phyloP scores from a whole-genome alignment of 345 rosid genomes.

The Camelina neglecta region DNA sequence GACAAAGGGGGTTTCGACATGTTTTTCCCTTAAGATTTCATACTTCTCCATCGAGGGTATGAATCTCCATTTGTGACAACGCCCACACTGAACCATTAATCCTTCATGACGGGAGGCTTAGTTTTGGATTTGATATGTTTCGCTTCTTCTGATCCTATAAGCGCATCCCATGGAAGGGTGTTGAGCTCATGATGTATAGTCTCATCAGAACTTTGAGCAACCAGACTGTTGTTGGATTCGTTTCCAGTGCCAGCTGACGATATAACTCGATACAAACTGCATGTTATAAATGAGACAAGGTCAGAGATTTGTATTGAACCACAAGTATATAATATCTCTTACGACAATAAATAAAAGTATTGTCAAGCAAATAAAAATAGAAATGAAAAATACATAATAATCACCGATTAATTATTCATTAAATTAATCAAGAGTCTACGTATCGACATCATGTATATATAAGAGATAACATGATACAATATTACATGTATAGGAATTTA shows the following conservation, averaged over 20 bases:
- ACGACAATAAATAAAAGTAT: too few species aligned
- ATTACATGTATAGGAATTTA: too few species aligned
- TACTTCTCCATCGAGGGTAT: slow-evolving; percentile 87
- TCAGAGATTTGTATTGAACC: neutral
- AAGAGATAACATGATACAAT: too few species aligned
- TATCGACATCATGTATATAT: too few species aligned
- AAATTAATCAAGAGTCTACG: too few species aligned
- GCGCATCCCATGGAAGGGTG: neutral
- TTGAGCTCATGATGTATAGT: neutral
- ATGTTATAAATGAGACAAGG: neutral
- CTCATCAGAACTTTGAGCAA: neutral
- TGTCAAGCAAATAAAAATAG: too few species aligned
- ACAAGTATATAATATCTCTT: too few species aligned
- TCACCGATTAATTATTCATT: too few species aligned
- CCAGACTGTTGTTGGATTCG: neutral
- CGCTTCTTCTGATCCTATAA: neutral
- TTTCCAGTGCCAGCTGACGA: neutral
- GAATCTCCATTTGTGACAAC: slow-evolving; percentile 92
- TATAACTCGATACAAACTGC: neutral
- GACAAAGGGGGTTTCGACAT: slow-evolving; percentile 69
- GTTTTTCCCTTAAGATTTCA: slow-evolving; percentile 85
- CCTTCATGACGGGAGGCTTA: neutral
- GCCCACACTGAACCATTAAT: slow-evolving; percentile 65
- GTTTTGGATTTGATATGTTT: neutral
- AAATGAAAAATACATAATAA: too few species aligned